Evolutionary conservation across 805 yeast species (phyloP), one percentile per base, ranked within the genome.

Genomic region (Metschnikowia aberdeeniae): DNA sequence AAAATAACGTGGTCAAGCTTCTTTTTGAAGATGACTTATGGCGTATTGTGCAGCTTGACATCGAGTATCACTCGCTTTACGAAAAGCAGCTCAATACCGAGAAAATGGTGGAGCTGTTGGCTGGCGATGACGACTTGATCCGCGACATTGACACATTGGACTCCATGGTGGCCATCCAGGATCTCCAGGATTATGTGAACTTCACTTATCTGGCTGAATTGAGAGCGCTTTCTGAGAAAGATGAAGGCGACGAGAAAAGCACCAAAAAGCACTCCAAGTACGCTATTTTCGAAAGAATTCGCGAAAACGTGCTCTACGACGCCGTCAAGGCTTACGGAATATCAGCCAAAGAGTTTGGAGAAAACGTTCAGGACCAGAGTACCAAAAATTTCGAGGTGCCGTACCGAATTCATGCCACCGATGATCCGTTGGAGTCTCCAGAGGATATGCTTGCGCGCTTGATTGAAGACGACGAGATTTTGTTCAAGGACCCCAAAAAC

Each of bases 1-100:
- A 54, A n/a, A 64, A 58, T 28, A 60, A 60, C 19, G 79, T 77
- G 10, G 78, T 72, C 51, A 78, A 76, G 51, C 63, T 82, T 39
- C 67, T 86, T 45, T 77, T 73, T 44, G 95, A 86, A 66, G 90
- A 88, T 65, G 97, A 90, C 61, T 70, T 93, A 49, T 93, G 99
- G 99, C 78, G 90, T 59, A 84, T 92, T 52, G 82, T 89, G 11
- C 86, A 81, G 51, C 73, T 89, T 43, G 98, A 92, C 63, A 75
- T 89, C 52, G 97, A 89, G 54, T 93, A 81, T 63, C 97, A 89
- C 62, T 83, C 95, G 13, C 68, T 92, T 27, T 71, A 85, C 46
- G 88, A 85, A 50, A 90, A 89, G 68, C 79, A 84, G 60, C 72
- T 75, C 40, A 75, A 80, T 39, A 80, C 86, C 22, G 76, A 76